A percentile compares a stretch with the other conserved stretches of the same genome.
Conservation (phyloP, 805 yeast genomes). For the Cephaloascus albidus region DNA sequence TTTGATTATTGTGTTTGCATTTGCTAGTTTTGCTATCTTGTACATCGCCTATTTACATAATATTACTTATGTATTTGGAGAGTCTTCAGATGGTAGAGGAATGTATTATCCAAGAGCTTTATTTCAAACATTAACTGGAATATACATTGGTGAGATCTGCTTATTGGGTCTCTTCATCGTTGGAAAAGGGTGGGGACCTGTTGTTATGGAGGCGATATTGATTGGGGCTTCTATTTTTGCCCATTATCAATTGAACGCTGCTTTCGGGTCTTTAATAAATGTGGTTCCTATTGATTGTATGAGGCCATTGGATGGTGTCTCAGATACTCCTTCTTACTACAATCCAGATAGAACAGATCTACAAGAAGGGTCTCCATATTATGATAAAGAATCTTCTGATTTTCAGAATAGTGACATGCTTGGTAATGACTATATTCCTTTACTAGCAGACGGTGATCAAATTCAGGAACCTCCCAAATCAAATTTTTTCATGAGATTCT, state of each 20-base stretch:
- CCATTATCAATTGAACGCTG: conserved; percentile 53
- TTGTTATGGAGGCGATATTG: conserved; percentile 63
- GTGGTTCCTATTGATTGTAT: conserved; percentile 63
- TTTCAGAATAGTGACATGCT: background rate
- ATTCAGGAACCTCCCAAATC: conserved; percentile 13
- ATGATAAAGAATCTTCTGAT: background rate
- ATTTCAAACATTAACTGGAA: conserved; percentile 80
- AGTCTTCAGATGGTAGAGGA: conserved; percentile 71
- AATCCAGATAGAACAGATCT: too few relatives aligned
- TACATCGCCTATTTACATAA: conserved; percentile 77
- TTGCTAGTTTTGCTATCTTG: conserved; percentile 58
- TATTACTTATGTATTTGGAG: conserved; percentile 59
- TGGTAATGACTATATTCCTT: conserved; percentile 32
- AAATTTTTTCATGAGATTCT: conserved; percentile 40
- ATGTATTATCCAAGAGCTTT: conserved; percentile 80
- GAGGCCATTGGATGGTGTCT: conserved; percentile 67
- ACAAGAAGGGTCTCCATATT: background rate
- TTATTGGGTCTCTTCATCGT: conserved; percentile 80
- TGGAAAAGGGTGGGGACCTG: conserved; percentile 93
- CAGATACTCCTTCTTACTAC: conserved; percentile 49
- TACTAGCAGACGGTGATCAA: conserved; percentile 61
- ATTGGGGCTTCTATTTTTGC: conserved; percentile 57
- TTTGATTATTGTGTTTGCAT: conserved; percentile 65
- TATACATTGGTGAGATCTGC: conserved; percentile 83
- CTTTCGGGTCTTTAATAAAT: conserved; percentile 54